These are phyloP conservation scores for Syzygium syzygioides DNA, from an alignment of 441 rosid genomes.

Conservation along the genomic window DNA sequence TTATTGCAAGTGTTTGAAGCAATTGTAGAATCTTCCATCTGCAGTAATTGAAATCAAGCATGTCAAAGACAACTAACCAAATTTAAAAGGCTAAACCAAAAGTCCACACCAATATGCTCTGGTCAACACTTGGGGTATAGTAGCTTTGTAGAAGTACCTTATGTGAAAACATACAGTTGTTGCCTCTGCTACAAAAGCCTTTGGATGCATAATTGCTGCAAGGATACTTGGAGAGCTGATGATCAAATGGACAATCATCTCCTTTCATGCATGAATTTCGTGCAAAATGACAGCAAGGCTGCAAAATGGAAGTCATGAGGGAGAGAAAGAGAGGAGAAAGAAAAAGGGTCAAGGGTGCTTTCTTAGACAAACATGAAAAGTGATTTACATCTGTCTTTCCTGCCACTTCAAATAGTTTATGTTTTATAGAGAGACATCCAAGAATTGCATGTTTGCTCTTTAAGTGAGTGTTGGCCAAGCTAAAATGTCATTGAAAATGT, in stretches of 20 bases:
- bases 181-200: slow-evolving; percentile 72
- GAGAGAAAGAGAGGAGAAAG: neutral
- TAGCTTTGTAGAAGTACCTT: slow-evolving; percentile 40
- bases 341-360: neutral
- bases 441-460: neutral
- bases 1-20: slow-evolving; percentile 20
- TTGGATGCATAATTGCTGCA: slow-evolving; percentile 45
- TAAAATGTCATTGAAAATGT: neutral
- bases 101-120: neutral
- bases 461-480: neutral
- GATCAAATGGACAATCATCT: slow-evolving; percentile 86
- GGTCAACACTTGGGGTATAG: neutral
- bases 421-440: neutral
- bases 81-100: neutral
- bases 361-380: neutral
- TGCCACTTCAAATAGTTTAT: neutral
- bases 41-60: slow-evolving; percentile 22
- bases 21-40: slow-evolving; percentile 24
- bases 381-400: neutral
- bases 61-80: slow-evolving; percentile 3
- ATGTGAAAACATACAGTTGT: slow-evolving; percentile 77
- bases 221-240: slow-evolving; percentile 78
- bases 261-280: slow-evolving; percentile 89
- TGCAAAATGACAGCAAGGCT: slow-evolving; percentile 92
- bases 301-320: slow-evolving; percentile 24